These are phyloP conservation scores for Meira miltonrushii DNA, from an alignment of 1,284 basidiomycete species.

Conservation along the genomic window DNA sequence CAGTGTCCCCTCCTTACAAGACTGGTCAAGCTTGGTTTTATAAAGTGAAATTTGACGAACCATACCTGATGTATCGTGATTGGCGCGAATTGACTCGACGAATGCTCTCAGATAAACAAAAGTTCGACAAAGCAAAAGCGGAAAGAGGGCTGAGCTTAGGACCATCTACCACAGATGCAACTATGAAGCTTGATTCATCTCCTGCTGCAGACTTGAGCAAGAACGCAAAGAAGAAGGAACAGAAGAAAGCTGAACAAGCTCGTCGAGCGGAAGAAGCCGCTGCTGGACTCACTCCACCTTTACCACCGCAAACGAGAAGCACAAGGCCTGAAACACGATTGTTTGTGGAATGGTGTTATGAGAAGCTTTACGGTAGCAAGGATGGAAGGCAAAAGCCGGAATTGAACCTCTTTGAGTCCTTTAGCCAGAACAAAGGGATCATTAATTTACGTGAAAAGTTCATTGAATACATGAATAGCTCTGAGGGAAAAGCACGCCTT, in stretches of 20 bases:
- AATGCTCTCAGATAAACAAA: conserved; percentile 34
- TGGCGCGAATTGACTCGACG: conserved; percentile 90
- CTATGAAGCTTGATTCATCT: background rate
- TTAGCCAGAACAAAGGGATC: conserved; percentile 70
- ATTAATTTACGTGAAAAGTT: conserved; percentile 77
- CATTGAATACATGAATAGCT: conserved; percentile 63
- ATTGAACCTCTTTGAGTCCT: conserved; percentile 63
- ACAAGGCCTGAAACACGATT: conserved; percentile 39
- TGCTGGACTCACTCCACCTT: conserved; percentile 17
- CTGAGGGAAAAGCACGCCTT: conserved; percentile 35
- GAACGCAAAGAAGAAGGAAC: conserved; percentile 21
- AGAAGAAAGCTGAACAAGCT: conserved; percentile 14
- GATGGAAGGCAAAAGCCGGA: conserved; percentile 66
- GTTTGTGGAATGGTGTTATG: conserved; percentile 45
- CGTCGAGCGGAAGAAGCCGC: conserved; percentile 1
- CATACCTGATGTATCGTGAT: conserved; percentile 96
- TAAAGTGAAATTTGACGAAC: conserved; percentile 98
- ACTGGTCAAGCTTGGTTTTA: conserved; percentile 88
- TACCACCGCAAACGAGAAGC: conserved; percentile 26
- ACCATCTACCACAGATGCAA: background rate
- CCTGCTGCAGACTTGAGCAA: conserved; percentile 17
- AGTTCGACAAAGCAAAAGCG: conserved; percentile 4
- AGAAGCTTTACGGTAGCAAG: conserved; percentile 36
- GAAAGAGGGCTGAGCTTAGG: background rate
- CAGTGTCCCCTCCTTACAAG: conserved; percentile 40